phyloP scores from a whole-genome alignment of 306 rosid species.

The Vachellia pachyceras region DNA sequence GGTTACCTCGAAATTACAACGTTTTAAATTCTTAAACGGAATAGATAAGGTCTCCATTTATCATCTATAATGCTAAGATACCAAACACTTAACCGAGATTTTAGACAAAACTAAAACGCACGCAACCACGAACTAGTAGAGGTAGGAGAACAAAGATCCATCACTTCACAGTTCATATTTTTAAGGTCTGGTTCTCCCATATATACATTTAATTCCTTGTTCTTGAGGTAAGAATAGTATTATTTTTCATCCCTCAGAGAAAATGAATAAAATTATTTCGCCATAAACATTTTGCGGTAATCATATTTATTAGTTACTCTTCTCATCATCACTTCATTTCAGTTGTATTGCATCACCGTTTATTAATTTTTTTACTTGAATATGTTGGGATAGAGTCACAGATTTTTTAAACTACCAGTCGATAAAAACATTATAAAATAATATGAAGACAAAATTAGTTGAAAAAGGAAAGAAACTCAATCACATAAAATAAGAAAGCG shows the following conservation, averaged over 20 bases:
- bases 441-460: background rate
- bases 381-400: background rate
- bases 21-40: background rate
- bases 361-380: too few species aligned
- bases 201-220: background rate
- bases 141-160: background rate
- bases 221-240: background rate
- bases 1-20: slow-evolving; percentile 34
- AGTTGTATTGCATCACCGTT: too few species aligned
- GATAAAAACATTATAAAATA: background rate
- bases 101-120: background rate
- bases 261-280: background rate
- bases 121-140: background rate
- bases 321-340: too few species aligned
- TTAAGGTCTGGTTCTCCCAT: background rate
- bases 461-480: background rate
- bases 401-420: background rate
- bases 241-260: background rate
- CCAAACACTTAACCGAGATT: background rate
- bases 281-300: background rate
- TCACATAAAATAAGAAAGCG: background rate
- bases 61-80: background rate
- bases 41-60: background rate
- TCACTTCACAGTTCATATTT: background rate
- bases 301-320: background rate